Conservation (phyloP, 345 rosid genomes). For the Chamaenerion angustifolium region DNA sequence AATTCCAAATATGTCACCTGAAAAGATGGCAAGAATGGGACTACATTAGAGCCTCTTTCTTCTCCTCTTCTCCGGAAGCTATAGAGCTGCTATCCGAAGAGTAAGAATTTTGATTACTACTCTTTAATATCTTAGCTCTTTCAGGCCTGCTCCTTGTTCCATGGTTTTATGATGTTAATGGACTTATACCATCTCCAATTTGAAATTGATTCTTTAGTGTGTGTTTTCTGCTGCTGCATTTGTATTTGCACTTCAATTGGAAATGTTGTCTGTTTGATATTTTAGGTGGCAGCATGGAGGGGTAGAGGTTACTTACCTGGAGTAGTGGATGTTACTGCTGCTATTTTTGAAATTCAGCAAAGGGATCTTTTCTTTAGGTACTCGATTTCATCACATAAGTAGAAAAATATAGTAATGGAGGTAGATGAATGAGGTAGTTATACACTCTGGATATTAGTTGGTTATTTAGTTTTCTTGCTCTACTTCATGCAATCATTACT, state of each 20-base stretch:
- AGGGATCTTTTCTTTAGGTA: conserved; percentile 67
- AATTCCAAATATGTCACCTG: too few relatives aligned
- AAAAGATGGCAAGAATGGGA: conserved; percentile 96
- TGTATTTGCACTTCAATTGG: neutral
- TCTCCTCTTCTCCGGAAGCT: conserved; percentile 48
- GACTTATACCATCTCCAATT: neutral
- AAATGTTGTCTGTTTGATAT: conserved; percentile 3
- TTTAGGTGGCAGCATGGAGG: conserved; percentile 67
- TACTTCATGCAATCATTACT: neutral
- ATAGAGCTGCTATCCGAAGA: conserved; percentile 47
- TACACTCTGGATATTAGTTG: too few relatives aligned
- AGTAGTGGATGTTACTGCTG: conserved; percentile 71
- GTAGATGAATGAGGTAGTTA: too few relatives aligned
- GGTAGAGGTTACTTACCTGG: conserved; percentile 76
- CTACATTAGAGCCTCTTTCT: conserved; percentile 56
- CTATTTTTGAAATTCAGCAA: conserved; percentile 62
- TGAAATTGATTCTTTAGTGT: too few relatives aligned
- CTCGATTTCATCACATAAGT: neutral
- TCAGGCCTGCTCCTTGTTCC: neutral
- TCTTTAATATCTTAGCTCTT: neutral
- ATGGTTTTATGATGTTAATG: neutral
- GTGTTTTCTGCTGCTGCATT: too few relatives aligned
- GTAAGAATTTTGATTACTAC: conserved; percentile 19
- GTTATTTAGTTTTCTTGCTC: too few relatives aligned
- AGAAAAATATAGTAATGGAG: too few relatives aligned